A percentile compares a stretch with the other conserved stretches of the same genome.
Conservation (phyloP, 2,329 filamentous ascomycete genomes). For the Ceratocystis destructans region DNA sequence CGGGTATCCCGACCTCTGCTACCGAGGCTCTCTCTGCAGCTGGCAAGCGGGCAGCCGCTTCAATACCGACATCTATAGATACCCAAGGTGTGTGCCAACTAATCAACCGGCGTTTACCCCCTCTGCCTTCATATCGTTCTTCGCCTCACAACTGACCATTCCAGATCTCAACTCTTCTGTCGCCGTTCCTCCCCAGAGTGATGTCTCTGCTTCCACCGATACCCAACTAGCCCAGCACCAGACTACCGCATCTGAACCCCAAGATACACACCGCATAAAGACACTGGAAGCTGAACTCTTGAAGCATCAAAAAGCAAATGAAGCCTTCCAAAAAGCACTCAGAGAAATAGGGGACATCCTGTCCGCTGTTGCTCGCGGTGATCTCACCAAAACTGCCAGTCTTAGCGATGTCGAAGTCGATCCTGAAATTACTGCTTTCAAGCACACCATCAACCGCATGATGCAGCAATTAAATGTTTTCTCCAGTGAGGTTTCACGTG, state of each 20-base stretch:
- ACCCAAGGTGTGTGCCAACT: conserved; percentile 26
- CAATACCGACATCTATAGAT: conserved; percentile 34
- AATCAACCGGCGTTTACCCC: neutral
- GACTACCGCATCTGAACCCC: conserved; percentile 62
- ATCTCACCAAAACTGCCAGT: conserved; percentile 90
- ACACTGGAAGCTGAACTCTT: conserved; percentile 83
- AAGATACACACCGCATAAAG: conserved; percentile 72
- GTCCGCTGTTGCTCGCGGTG: conserved; percentile 86
- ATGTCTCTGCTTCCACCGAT: conserved; percentile 74
- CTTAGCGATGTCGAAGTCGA: conserved; percentile 96
- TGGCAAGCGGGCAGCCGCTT: conserved; percentile 30
- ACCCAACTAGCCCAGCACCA: conserved; percentile 66
- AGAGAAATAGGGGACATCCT: conserved; percentile 96
- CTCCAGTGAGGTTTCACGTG: conserved; percentile 85
- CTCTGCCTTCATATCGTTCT: conserved; percentile 29
- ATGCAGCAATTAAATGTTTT: conserved; percentile 97
- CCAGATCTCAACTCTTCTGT: conserved; percentile 71
- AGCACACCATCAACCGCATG: conserved; percentile 97
- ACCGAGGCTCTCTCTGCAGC: conserved; percentile 48
- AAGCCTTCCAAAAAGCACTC: conserved; percentile 94
- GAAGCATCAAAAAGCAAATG: conserved; percentile 96
- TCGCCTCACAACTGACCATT: conserved; percentile 68
- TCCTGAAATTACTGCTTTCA: conserved; percentile 94
- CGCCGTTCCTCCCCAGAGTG: conserved; percentile 73
- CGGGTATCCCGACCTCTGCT: conserved; percentile 70